Conservation (phyloP, 176 grass and related monocot species). For the Themeda triandra region DNA sequence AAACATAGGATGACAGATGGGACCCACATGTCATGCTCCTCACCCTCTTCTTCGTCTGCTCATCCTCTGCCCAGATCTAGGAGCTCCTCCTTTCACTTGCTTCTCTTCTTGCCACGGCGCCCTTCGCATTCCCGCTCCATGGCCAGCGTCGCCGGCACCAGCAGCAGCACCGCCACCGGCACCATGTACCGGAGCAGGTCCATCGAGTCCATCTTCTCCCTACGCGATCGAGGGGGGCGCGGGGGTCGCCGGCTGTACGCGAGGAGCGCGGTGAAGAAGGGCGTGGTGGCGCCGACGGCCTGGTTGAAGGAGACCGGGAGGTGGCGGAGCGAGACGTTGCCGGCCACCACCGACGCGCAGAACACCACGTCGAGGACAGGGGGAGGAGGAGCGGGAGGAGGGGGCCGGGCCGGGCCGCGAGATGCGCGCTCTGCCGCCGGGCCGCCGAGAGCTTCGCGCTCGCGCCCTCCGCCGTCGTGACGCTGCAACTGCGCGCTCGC, state of each 20-base stretch:
- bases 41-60: too few relatives aligned
- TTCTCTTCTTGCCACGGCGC: slow-evolving; percentile 50
- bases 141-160: slow-evolving; percentile 54
- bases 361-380: slow-evolving; percentile 80
- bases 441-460: too few relatives aligned
- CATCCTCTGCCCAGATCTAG: too few relatives aligned
- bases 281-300: slow-evolving; percentile 93
- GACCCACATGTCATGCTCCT: too few relatives aligned
- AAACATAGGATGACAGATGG: too few relatives aligned
- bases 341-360: slow-evolving; percentile 87
- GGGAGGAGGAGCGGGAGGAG: too few relatives aligned
- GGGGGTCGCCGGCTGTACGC: too few relatives aligned
- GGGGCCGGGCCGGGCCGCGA: too few relatives aligned
- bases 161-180: slow-evolving; percentile 52
- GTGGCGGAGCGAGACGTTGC: slow-evolving; percentile 88
- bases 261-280: slow-evolving; percentile 92
- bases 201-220: slow-evolving; percentile 82
- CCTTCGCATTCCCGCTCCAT: slow-evolving; percentile 56
- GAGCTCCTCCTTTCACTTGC: too few relatives aligned
- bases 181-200: slow-evolving; percentile 84
- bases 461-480: too few relatives aligned
- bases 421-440: too few relatives aligned
- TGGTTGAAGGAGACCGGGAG: slow-evolving; percentile 99
- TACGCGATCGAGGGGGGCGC: not conserved
- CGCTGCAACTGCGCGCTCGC: too few relatives aligned